Conservation (phyloP, 1,284 basidiomycete species). For the Ceratobasidium sp. region DNA sequence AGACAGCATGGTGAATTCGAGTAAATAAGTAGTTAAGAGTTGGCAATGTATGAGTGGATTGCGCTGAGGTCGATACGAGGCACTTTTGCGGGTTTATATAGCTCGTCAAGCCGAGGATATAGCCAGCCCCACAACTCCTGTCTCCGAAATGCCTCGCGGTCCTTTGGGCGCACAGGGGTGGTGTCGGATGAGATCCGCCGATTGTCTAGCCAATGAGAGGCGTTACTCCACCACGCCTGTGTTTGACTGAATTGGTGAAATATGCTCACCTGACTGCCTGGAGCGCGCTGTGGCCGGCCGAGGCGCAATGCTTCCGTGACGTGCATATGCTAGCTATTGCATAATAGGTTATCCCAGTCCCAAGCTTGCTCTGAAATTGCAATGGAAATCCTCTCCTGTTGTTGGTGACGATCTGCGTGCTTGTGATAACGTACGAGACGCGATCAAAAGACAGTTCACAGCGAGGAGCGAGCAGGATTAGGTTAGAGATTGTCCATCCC, state of each 20-base stretch:
- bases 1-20: background rate
- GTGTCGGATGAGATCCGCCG: background rate
- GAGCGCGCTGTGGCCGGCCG: too few species aligned
- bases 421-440: too few species aligned
- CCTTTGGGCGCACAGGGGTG: background rate
- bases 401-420: too few species aligned
- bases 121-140: background rate
- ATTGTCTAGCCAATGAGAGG: background rate
- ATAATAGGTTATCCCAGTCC: too few species aligned
- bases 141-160: background rate
- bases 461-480: too few species aligned
- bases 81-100: constrained; percentile 4
- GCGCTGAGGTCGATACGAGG: background rate
- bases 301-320: too few species aligned
- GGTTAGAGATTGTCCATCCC: too few species aligned
- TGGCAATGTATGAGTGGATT: background rate
- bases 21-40: background rate
- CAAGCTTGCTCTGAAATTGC: too few species aligned
- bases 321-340: too few species aligned
- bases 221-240: background rate
- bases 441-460: too few species aligned
- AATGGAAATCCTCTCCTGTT: too few species aligned
- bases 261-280: background rate
- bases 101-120: background rate
- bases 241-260: too few species aligned